These are phyloP conservation scores for Butyriboletus appendiculatus DNA, from an alignment of 1,284 basidiomycete species.

Conservation along the genomic window DNA sequence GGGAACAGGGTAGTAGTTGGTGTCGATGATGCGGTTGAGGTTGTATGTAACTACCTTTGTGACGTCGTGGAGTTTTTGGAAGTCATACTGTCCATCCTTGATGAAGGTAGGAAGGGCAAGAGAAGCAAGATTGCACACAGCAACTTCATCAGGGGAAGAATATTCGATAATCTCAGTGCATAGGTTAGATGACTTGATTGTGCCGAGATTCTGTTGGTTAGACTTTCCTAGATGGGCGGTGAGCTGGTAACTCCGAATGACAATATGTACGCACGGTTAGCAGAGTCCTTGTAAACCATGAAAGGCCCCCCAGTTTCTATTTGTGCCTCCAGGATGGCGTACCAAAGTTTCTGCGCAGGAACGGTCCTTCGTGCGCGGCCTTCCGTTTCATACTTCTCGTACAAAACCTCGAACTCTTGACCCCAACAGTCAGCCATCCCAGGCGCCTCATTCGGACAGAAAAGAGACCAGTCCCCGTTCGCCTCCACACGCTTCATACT, in stretches of 20 bases:
- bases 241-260: conserved; percentile 1
- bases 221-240: conserved; percentile 69
- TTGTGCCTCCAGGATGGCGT: conserved; percentile 95
- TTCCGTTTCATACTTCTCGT: conserved; percentile 89
- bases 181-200: conserved; percentile 98
- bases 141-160: conserved; percentile 96
- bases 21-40: conserved; percentile 93
- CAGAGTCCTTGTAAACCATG: conserved; percentile 96
- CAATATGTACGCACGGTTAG: conserved; percentile 60
- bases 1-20: conserved; percentile 92
- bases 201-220: conserved; percentile 98
- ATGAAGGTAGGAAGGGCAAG: conserved; percentile 93
- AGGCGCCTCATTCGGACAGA: conserved; percentile 97
- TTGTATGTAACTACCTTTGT: conserved; percentile 92
- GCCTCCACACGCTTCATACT: conserved; percentile 94
- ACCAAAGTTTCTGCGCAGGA: conserved; percentile 99
- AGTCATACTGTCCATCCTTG: conserved; percentile 79
- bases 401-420: conserved; percentile 90
- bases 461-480: conserved; percentile 92
- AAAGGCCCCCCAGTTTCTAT: conserved; percentile 99
- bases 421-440: conserved; percentile 90
- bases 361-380: conserved; percentile 87
- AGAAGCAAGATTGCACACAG: conserved; percentile 99
- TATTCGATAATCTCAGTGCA: conserved; percentile 99
- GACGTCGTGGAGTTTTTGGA: conserved; percentile 94